Conservation (phyloP, 805 yeast genomes). For the Tetrapisispora fleetii region DNA sequence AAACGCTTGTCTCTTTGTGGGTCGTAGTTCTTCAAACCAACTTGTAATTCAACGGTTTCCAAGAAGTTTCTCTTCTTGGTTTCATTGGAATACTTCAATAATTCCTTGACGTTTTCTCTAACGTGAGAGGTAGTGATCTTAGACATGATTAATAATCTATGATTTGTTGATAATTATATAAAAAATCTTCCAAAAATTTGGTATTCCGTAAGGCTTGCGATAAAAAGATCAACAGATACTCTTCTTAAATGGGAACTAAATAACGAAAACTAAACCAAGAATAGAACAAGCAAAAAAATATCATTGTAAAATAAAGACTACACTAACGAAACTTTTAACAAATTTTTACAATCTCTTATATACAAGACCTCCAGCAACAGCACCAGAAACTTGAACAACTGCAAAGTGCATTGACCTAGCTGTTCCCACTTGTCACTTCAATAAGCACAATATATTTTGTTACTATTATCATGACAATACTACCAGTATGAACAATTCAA, state of each 20-base stretch:
- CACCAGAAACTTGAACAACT: too few species aligned
- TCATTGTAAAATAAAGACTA: background rate
- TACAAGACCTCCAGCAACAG: too few species aligned
- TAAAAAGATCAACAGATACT: conserved; percentile 14
- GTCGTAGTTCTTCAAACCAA: conserved; percentile 99
- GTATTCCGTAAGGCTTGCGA: conserved; percentile 46
- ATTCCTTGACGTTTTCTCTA: conserved; percentile 91
- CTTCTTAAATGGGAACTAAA: background rate
- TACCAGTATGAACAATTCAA: too few species aligned
- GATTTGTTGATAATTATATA: conserved; percentile 6
- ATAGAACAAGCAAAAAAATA: background rate
- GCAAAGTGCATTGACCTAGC: too few species aligned
- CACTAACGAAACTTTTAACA: too few species aligned
- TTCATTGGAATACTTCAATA: conserved; percentile 81
- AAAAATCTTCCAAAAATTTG: conserved; percentile 67
- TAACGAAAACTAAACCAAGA: background rate
- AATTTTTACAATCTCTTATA: too few species aligned
- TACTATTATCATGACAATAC: too few species aligned
- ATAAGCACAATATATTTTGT: too few species aligned
- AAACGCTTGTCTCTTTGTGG: conserved; percentile 99
- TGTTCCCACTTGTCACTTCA: too few species aligned
- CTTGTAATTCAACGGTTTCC: conserved; percentile 99
- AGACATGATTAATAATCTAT: conserved; percentile 66
- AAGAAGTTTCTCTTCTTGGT: conserved; percentile 99
- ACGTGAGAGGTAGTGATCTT: conserved; percentile 88